Percentiles rank a stretch among this genome's conserved stretches.
phyloP scores from a whole-genome alignment of 441 rosid genomes.

The Aleurites moluccanus region DNA sequence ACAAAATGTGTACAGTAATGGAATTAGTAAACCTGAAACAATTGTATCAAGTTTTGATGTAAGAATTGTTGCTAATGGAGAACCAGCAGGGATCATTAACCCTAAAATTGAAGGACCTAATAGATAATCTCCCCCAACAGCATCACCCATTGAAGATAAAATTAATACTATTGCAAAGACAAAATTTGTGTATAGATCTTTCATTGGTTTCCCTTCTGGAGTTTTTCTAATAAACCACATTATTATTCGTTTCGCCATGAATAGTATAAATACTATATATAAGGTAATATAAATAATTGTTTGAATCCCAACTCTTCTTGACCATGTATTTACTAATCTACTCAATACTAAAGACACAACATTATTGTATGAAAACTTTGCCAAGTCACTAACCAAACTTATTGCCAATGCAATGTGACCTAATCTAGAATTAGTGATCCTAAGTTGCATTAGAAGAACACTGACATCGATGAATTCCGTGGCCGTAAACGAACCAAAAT shows the following conservation, averaged over 20 bases:
- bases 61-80: conserved; percentile 37
- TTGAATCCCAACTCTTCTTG: not conserved
- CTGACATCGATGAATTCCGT: conserved; percentile 33
- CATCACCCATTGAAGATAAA: conserved; percentile 17
- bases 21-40: conserved; percentile 30
- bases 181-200: conserved; percentile 18
- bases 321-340: not conserved
- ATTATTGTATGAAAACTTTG: not conserved
- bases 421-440: conserved; percentile 34
- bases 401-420: conserved; percentile 39
- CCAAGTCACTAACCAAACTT: conserved; percentile 28
- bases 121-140: conserved; percentile 18
- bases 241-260: not conserved
- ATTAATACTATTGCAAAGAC: conserved; percentile 11
- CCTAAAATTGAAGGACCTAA: conserved; percentile 35
- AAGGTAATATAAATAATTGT: not conserved
- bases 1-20: conserved; percentile 16
- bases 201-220: conserved; percentile 35
- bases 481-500: conserved; percentile 4
- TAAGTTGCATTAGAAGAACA: conserved; percentile 31
- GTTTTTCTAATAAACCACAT: conserved; percentile 31
- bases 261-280: no score
- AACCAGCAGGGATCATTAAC: conserved; percentile 37
- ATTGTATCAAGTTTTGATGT: conserved; percentile 31
- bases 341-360: no score